phyloP scores from a whole-genome alignment of 805 yeast genomes.

The Ogataea glucozyma region DNA sequence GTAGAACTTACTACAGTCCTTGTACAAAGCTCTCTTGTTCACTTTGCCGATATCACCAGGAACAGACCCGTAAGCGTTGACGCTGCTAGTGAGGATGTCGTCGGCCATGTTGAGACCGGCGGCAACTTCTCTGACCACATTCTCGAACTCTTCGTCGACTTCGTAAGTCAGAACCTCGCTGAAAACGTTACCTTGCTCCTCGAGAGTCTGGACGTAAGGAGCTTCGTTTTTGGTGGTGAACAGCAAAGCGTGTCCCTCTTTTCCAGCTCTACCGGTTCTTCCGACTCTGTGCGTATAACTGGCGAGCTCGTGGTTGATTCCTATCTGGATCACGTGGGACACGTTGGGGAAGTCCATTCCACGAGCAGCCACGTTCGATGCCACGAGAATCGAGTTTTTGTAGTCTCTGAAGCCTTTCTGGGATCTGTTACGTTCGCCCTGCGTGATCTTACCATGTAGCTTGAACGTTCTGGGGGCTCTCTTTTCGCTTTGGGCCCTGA shows the following conservation, averaged over 20 bases:
- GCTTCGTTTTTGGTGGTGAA: constrained; percentile 58
- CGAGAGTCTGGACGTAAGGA: constrained; percentile 53
- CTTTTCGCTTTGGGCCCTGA: constrained; percentile 14
- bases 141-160: constrained; percentile 34
- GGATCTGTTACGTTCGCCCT: constrained; percentile 51
- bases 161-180: constrained; percentile 43
- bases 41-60: constrained; percentile 33
- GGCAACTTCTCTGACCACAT: not conserved
- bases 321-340: constrained; percentile 79
- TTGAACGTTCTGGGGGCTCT: constrained; percentile 19
- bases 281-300: constrained; percentile 92
- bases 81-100: constrained; percentile 17
- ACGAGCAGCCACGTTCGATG: constrained; percentile 94
- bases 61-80: constrained; percentile 24
- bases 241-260: constrained; percentile 67
- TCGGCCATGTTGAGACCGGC: constrained; percentile 18
- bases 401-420: constrained; percentile 37
- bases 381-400: constrained; percentile 60
- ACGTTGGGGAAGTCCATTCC: constrained; percentile 95
- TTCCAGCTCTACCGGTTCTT: constrained; percentile 93
- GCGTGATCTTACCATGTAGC: constrained; percentile 77
- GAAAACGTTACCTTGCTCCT: constrained; percentile 56
- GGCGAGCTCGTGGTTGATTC: constrained; percentile 72
- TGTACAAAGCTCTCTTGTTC: constrained; percentile 32
- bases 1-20: constrained; percentile 36